These are phyloP conservation scores for Talaromyces piceae DNA, from an alignment of 2,329 filamentous ascomycete species.

Conservation along the genomic window DNA sequence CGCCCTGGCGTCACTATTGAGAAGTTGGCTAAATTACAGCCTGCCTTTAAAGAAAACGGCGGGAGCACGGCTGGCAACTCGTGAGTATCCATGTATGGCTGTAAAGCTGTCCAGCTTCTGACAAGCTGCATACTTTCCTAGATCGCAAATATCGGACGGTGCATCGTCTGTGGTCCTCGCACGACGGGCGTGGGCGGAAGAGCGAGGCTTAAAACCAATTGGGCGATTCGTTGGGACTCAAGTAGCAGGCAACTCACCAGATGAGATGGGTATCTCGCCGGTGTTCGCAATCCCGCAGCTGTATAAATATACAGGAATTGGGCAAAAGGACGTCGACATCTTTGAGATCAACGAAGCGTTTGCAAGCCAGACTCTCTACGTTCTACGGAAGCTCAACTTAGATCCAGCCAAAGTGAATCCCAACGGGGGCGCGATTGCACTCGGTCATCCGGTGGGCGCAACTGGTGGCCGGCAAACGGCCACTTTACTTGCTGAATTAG, in stretches of 20 bases:
- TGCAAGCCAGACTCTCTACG: constrained; percentile 92
- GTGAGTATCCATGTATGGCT: not conserved
- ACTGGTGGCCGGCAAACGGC: constrained; percentile 81
- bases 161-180: constrained; percentile 77
- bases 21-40: constrained; percentile 67
- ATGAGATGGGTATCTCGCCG: constrained; percentile 79
- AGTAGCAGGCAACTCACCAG: constrained; percentile 74
- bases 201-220: constrained; percentile 75
- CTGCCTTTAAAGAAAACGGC: constrained; percentile 73
- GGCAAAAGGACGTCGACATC: constrained; percentile 72
- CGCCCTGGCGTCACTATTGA: constrained; percentile 79
- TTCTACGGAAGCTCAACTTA: constrained; percentile 57
- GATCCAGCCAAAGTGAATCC: constrained; percentile 69
- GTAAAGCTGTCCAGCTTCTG: not conserved
- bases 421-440: constrained; percentile 82
- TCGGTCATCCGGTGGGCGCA: constrained; percentile 80
- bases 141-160: constrained; percentile 34
- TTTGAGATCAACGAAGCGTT: constrained; percentile 94
- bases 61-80: constrained; percentile 62
- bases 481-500: constrained; percentile 76
- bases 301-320: constrained; percentile 64
- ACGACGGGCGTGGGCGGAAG: constrained; percentile 78
- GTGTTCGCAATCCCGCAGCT: constrained; percentile 64
- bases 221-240: constrained; percentile 88
- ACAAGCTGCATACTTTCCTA: constrained; percentile 1